These are phyloP conservation scores for Xylaria flabelliformis DNA, from an alignment of 495 filamentous ascomycete species.

Conservation along the genomic window DNA sequence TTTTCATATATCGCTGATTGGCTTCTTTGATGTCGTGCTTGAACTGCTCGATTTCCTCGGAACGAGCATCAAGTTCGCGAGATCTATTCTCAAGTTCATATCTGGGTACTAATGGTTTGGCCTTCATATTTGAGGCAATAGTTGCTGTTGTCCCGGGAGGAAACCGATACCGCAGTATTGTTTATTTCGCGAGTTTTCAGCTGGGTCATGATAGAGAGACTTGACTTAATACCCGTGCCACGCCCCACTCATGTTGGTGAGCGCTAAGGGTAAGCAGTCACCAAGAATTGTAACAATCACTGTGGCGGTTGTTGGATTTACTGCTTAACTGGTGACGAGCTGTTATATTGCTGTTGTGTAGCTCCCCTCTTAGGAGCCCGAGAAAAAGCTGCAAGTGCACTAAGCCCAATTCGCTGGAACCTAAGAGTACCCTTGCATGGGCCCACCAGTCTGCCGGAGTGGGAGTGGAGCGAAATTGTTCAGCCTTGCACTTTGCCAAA, in stretches of 20 bases:
- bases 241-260: conserved; percentile 8
- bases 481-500: conserved; percentile 7
- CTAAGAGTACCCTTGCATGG: background rate
- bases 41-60: conserved; percentile 18
- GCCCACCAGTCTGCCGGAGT: background rate
- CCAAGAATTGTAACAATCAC: background rate
- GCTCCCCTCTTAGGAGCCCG: too few relatives aligned
- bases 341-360: too few relatives aligned
- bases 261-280: conserved; percentile 1
- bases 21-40: conserved; percentile 17
- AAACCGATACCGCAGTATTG: conserved; percentile 9
- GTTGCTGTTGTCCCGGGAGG: conserved; percentile 9
- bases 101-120: conserved; percentile 18
- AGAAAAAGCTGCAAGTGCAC: too few relatives aligned
- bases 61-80: conserved; percentile 16
- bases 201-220: conserved; percentile 12
- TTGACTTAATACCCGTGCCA: conserved; percentile 6
- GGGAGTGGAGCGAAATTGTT: conserved; percentile 1
- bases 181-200: conserved; percentile 11
- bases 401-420: too few relatives aligned
- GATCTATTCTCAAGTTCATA: conserved; percentile 18
- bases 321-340: too few relatives aligned
- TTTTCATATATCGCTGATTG: conserved; percentile 14
- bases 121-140: conserved; percentile 19
- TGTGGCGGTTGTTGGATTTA: too few relatives aligned